Percentiles rank a stretch among this genome's conserved stretches.
Conservation (phyloP, 306 rosid genomes). For the Argentina anserina region DNA sequence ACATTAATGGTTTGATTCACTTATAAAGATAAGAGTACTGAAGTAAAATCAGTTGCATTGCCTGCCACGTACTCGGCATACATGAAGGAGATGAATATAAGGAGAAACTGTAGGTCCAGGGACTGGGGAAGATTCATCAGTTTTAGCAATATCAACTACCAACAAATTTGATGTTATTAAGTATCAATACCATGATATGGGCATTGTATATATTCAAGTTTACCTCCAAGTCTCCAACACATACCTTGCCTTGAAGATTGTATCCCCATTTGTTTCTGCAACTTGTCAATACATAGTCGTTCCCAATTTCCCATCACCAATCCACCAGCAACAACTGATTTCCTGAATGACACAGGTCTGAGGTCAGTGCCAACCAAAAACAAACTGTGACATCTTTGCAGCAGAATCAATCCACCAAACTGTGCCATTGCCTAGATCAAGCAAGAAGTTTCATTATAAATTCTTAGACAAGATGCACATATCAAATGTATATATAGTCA, state of each 20-base stretch:
- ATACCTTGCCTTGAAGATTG: conserved; percentile 92
- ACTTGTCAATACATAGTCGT: conserved; percentile 70
- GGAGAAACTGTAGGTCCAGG: neutral
- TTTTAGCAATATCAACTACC: neutral
- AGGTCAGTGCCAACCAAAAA: conserved; percentile 84
- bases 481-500: no score
- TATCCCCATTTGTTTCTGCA: conserved; percentile 79
- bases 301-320: conserved; percentile 87
- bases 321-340: conserved; percentile 87
- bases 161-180: neutral
- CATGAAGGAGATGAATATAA: neutral
- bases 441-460: neutral
- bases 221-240: no score
- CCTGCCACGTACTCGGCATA: neutral
- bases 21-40: neutral
- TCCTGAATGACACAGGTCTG: conserved; percentile 82
- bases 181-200: no score
- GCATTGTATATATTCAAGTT: no score
- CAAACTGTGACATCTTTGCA: no score
- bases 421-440: conserved; percentile 83
- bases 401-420: conserved; percentile 92
- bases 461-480: no score
- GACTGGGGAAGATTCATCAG: neutral
- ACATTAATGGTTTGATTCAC: neutral
- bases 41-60: no score